phyloP scores from a whole-genome alignment of 2,329 filamentous ascomycete species.

The Parascedosporium putredinis region DNA sequence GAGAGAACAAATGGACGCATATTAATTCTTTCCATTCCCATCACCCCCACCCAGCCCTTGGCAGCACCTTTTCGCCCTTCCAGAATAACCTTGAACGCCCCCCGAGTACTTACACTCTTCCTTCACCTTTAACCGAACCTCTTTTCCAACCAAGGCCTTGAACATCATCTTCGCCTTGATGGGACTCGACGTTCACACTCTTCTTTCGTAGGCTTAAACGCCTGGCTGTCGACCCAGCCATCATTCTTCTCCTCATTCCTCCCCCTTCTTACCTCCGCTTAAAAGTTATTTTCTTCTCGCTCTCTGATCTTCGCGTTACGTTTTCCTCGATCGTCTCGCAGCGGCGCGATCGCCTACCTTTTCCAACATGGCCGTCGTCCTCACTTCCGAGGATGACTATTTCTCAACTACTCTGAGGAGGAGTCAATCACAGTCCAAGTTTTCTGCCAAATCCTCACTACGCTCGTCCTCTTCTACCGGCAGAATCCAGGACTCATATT shows the following conservation, averaged over 20 bases:
- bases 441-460: conserved; percentile 34
- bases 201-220: not conserved
- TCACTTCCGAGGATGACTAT: conserved; percentile 45
- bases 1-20: not conserved
- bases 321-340: too few species aligned
- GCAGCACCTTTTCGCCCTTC: not conserved
- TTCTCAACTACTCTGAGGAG: conserved; percentile 40
- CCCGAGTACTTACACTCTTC: not conserved
- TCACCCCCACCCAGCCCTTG: conserved; percentile 4
- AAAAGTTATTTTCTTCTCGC: not conserved
- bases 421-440: conserved; percentile 51
- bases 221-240: not conserved
- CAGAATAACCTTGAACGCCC: not conserved
- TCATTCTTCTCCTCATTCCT: not conserved
- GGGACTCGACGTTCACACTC: not conserved
- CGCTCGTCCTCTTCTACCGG: conserved; percentile 35
- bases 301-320: not conserved
- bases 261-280: not conserved
- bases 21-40: conserved; percentile 1
- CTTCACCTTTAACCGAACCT: not conserved
- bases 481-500: conserved; percentile 36
- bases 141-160: not conserved
- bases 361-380: conserved; percentile 33
- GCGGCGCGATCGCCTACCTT: not conserved
- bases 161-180: not conserved